A percentile compares a stretch with the other conserved stretches of the same genome.
Evolutionary conservation across 257 asterid species (phyloP).

Genomic region (Paraleonurus japonicus): DNA sequence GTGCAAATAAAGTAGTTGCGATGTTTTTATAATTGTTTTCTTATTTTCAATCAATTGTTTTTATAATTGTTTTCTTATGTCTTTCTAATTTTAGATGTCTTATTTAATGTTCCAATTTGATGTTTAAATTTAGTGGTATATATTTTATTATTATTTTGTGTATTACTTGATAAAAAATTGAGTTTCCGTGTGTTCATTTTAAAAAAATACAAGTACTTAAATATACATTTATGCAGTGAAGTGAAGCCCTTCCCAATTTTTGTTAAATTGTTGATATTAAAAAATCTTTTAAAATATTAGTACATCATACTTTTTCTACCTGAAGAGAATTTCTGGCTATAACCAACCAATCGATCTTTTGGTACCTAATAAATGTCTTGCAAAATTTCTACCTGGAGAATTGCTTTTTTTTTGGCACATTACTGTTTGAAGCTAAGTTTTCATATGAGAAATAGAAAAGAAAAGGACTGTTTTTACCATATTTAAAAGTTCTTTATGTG

Average conservation of each 20-base stretch:
- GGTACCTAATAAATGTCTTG: neutral
- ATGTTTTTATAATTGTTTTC: neutral
- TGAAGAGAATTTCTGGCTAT: neutral
- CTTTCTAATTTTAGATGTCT: neutral
- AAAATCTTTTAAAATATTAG: neutral
- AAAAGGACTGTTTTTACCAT: neutral
- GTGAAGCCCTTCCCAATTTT: neutral
- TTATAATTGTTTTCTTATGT: neutral
- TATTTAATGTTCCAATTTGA: neutral
- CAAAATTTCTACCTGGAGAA: neutral
- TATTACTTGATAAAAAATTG: neutral
- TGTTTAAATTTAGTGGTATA: neutral
- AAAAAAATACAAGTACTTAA: neutral
- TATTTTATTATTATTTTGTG: neutral
- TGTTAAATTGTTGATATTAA: neutral
- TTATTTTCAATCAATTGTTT: neutral
- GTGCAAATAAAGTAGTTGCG: neutral
- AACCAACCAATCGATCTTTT: neutral
- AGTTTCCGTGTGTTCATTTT: neutral
- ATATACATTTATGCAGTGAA: neutral
- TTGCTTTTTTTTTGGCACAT: neutral
- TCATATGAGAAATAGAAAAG: neutral
- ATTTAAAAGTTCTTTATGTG: neutral
- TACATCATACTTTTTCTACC: neutral
- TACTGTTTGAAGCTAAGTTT: neutral